Evolutionary conservation across 176 grass and related monocot species (phyloP).

Genomic region (Rhipidocladum racemiflorum): DNA sequence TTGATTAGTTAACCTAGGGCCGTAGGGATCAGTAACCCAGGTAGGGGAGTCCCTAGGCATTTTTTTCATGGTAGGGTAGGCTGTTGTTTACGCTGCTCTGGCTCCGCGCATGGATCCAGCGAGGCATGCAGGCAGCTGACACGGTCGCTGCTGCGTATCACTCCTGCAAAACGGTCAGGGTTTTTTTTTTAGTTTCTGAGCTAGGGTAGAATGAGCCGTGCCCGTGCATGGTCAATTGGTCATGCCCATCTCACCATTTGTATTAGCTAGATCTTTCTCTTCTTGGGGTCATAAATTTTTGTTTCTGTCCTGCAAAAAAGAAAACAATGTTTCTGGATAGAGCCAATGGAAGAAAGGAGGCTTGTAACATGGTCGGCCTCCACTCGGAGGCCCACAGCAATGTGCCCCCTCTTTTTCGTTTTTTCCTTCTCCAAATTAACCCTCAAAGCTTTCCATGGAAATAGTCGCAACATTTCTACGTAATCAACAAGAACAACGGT

Average conservation of each 20-base stretch:
- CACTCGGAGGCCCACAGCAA: background rate
- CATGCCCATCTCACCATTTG: background rate
- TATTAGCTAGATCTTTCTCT: background rate
- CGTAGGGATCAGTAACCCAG: conserved; percentile 46
- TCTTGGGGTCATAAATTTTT: background rate
- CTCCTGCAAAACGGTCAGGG: background rate
- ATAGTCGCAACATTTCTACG: background rate
- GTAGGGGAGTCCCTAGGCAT: background rate
- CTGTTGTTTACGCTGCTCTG: background rate
- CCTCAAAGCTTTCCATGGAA: background rate
- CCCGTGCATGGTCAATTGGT: too few relatives aligned
- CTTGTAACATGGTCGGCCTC: background rate
- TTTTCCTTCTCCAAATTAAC: background rate
- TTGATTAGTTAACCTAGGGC: background rate
- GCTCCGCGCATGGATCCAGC: conserved; percentile 2
- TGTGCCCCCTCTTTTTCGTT: background rate
- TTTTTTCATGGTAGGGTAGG: background rate
- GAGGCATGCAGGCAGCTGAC: background rate
- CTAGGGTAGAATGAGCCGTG: background rate
- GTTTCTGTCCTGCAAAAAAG: background rate
- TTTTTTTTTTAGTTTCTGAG: background rate
- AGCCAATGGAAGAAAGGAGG: background rate
- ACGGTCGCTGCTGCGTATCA: background rate
- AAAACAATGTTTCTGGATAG: background rate
- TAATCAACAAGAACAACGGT: background rate